Percentiles rank a stretch among this genome's conserved stretches.
Conservation (phyloP, 371 early-diverging fungal genomes). For the Rhizopus stolonifer region DNA sequence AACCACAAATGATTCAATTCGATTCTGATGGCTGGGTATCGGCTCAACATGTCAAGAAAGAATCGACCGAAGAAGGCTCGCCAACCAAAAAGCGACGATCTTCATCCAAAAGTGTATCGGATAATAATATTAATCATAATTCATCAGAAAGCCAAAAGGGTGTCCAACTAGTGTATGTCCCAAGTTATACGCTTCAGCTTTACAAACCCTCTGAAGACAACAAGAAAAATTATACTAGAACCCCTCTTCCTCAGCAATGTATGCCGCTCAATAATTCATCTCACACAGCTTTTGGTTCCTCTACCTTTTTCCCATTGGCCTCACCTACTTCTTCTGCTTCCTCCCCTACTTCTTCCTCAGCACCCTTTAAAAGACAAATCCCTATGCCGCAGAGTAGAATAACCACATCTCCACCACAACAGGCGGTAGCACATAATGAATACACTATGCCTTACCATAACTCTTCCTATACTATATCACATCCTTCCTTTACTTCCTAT, state of each 20-base stretch:
- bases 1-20: conserved; percentile 23
- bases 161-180: conserved; percentile 37
- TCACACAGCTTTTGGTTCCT: conserved; percentile 18
- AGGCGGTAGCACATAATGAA: conserved; percentile 17
- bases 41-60: conserved; percentile 30
- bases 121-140: background rate
- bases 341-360: conserved; percentile 25
- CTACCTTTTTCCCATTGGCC: conserved; percentile 28
- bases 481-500: background rate
- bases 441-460: conserved; percentile 16
- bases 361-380: conserved; percentile 29
- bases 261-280: too few relatives aligned
- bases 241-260: too few relatives aligned
- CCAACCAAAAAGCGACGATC: conserved; percentile 36
- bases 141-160: conserved; percentile 31
- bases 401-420: conserved; percentile 22
- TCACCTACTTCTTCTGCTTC: conserved; percentile 46
- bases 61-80: conserved; percentile 15
- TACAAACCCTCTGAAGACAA: background rate
- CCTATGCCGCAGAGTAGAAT: background rate
- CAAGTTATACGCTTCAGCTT: conserved; percentile 36
- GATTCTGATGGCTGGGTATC: conserved; percentile 21
- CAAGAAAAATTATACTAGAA: too few relatives aligned
- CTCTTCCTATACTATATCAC: background rate
- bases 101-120: conserved; percentile 4